phyloP scores from a whole-genome alignment of 2,329 filamentous ascomycete genomes.

The Ustilaginoidea virens region DNA sequence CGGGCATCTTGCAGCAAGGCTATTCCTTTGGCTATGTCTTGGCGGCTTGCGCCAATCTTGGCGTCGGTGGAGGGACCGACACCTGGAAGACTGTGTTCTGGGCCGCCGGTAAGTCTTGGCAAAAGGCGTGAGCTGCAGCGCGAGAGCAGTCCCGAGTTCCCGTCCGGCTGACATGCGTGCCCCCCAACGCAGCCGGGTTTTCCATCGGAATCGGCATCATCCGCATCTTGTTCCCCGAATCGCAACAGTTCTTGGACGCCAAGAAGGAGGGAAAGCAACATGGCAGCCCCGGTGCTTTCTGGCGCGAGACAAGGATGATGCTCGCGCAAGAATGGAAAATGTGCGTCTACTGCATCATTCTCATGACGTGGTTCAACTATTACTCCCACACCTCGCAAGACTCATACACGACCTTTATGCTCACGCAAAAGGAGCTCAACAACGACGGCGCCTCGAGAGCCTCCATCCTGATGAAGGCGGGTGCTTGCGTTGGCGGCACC shows the following conservation, averaged over 20 bases:
- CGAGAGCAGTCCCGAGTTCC: no score
- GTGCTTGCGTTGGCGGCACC: conserved; percentile 59
- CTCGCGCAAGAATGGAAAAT: conserved; percentile 57
- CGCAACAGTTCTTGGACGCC: conserved; percentile 57
- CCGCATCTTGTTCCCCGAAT: conserved; percentile 56
- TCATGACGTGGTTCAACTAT: conserved; percentile 66
- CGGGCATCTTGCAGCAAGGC: conserved; percentile 68
- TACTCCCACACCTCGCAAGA: conserved; percentile 72
- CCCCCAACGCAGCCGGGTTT: conserved; percentile 33
- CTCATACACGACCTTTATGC: conserved; percentile 70
- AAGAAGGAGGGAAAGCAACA: conserved; percentile 41
- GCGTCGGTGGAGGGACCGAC: conserved; percentile 46
- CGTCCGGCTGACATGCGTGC: no score
- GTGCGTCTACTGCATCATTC: conserved; percentile 59
- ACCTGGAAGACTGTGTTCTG: conserved; percentile 67
- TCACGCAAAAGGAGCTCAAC: conserved; percentile 51
- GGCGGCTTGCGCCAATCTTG: conserved; percentile 60
- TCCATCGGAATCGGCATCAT: conserved; percentile 55
- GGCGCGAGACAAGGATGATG: conserved; percentile 54
- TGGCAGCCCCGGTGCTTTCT: conserved; percentile 39
- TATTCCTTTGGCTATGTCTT: conserved; percentile 70
- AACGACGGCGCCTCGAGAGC: conserved; percentile 53
- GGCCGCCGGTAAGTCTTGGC: conserved; percentile 33
- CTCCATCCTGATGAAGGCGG: conserved; percentile 68
- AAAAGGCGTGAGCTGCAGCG: no score